Base-by-base conservation (phyloP, 306 rosid species). In the Calophaca sinica region DNA sequence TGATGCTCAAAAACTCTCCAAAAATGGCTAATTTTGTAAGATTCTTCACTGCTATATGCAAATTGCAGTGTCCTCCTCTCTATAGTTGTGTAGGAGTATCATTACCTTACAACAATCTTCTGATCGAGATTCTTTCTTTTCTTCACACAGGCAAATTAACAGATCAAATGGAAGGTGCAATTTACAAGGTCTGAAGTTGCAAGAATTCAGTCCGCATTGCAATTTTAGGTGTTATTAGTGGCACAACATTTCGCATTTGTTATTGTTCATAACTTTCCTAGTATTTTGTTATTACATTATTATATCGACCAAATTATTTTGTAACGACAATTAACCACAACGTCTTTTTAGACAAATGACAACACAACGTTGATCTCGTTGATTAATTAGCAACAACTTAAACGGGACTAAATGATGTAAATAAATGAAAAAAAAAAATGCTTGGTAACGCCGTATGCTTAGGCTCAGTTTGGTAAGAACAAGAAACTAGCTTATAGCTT, bases 11-110 rank as follows among this genome's bases (percentile, higher is more conserved):
- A 46, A 50, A 13, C 26, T 12, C 54, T 58, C 20, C 55, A 61
- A 13, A 78, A 12, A 78, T 48, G 76, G 71, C 39, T 69, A 77
- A 60, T 4, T 35, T 41, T 77, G 81, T 68, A 68, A 77, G 81
- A 68, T 68, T 77, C 81, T 77, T 68, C 81, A 58, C 54, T 77
- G 76, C 46, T 32, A 58, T 58, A 26, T 77, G 48, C 65, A 69
- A 78, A 78, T 63, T 39, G 65, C 72, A 62, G 71, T 60, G 57
- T 61, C 64, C 54, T 78, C 9, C 50, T 48, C 70, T 70, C 77
- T 51, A 20, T 20, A 11, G 20, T 70, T 78, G 72, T 39, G 58
- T 49, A 28, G 28, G 50, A 28, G 52, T 51, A 50, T 55, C 59
- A 55, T 55, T 68, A 50, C 31, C 55, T 78, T 77, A 33, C 26